These are phyloP conservation scores for Xylona heveae DNA, from an alignment of 495 filamentous ascomycete genomes.

Conservation along the genomic window DNA sequence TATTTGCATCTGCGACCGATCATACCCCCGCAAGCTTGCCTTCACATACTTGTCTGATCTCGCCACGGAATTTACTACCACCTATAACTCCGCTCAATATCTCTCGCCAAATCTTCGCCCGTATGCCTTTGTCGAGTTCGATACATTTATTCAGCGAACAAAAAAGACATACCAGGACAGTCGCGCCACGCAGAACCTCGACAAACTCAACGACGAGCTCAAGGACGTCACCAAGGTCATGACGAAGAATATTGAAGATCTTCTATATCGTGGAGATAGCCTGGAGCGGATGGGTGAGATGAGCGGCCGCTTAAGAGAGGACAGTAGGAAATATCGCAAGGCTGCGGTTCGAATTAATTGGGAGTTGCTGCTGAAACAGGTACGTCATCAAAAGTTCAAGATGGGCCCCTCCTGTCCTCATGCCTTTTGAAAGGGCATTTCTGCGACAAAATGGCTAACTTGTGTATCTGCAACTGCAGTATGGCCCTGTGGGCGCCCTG, in stretches of 20 bases:
- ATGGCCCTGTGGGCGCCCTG: slow-evolving; percentile 67
- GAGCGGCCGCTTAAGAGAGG: slow-evolving; percentile 64
- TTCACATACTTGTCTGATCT: slow-evolving; percentile 97
- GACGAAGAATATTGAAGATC: slow-evolving; percentile 99
- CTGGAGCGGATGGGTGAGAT: slow-evolving; percentile 96
- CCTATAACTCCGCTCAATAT: slow-evolving; percentile 53
- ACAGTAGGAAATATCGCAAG: slow-evolving; percentile 80
- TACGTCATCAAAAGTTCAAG: slow-evolving; percentile 21
- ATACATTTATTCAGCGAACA: slow-evolving; percentile 85
- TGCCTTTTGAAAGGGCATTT: background rate
- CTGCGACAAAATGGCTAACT: slow-evolving; percentile 7
- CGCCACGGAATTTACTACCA: slow-evolving; percentile 72
- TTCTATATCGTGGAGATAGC: slow-evolving; percentile 86
- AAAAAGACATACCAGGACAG: slow-evolving; percentile 89
- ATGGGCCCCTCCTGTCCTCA: background rate
- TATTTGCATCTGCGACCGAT: slow-evolving; percentile 76
- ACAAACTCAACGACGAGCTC: slow-evolving; percentile 83
- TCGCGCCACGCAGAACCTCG: slow-evolving; percentile 68
- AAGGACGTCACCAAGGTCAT: slow-evolving; percentile 97
- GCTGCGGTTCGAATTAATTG: slow-evolving; percentile 95
- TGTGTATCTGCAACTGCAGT: no score
- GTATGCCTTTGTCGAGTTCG: slow-evolving; percentile 94
- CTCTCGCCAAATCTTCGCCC: slow-evolving; percentile 56
- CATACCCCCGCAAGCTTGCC: slow-evolving; percentile 93
- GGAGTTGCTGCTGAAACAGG: slow-evolving; percentile 88